Base-by-base conservation (phyloP, 1,284 basidiomycete species). In the Amylostereum areolatum region DNA sequence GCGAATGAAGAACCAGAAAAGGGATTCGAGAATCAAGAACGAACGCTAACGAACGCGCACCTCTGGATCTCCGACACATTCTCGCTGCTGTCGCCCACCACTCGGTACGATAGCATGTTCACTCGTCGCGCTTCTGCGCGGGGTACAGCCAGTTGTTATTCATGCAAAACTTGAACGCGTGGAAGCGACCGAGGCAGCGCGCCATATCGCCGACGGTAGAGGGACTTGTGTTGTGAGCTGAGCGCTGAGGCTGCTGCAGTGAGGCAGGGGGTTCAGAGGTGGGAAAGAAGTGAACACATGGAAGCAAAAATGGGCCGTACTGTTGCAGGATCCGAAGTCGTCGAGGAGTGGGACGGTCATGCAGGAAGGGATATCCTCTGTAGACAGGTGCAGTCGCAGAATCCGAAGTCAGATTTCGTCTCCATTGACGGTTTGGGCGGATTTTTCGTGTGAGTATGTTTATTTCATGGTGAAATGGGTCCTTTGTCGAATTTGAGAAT, bases 151-250 rank as follows among this genome's bases (percentile, higher is more conserved):
- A 76, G 65, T 94, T 95, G 55, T 89, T 71, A 51, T 83, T 88
- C 72, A 97, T 73, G 69, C 96, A 99, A 68, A 91, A 97, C 69
- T 97, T 97, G 78, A 96, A 96, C 60, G 97, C 94, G 56, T 93
- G 85, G 60, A 87, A 78, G 64, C 96, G 94, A 47, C 76, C 74
- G 0, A 72, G 73, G 65, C 96, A 98, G 53, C 85, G 80, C 1
- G 86, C 75, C 59, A 88, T 77, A 45, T 81, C 74, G 3, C 96
- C 96, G 84, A 56, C 96, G 80, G 66, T 98, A 98, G 43, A 97
- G 71, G 2, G 87, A 85, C 57, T 85, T 88, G 49, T 95, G 67
- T 66, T 97, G 95, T 6, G 82, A 80, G 30, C 84, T 80, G 35
- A 97, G 75, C 37, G 85, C 93, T 94, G 57, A 24, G 32, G 51